A percentile compares a stretch with the other conserved stretches of the same genome.
Conservation (phyloP, 2,329 filamentous ascomycete genomes). For the Dryadomyces sulphureus region DNA sequence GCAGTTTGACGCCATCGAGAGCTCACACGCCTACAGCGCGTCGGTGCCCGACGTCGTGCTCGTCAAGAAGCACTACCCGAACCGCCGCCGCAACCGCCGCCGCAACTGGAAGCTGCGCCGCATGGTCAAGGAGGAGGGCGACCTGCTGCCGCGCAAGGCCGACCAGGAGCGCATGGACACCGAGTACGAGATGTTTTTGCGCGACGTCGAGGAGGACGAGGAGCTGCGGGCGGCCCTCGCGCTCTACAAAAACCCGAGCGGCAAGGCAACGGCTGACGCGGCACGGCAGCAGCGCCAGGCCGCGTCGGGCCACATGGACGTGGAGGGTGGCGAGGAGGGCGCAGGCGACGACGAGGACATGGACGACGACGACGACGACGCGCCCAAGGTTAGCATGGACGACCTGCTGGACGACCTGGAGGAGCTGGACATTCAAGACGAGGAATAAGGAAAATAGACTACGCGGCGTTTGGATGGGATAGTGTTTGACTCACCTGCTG, state of each 20-base stretch:
- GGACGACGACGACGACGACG: constrained; percentile 44
- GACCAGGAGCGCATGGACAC: constrained; percentile 80
- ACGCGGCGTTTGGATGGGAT: too few species aligned
- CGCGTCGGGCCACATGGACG: constrained; percentile 20
- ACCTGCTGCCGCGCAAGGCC: constrained; percentile 70
- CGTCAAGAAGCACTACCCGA: constrained; percentile 90
- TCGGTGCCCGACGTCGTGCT: constrained; percentile 83
- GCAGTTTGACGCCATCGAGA: constrained; percentile 70
- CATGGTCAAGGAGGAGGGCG: constrained; percentile 79
- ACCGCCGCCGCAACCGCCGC: constrained; percentile 62
- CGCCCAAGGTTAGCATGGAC: constrained; percentile 60
- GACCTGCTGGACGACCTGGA: constrained; percentile 87
- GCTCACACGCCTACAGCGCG: constrained; percentile 58
- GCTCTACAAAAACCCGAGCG: constrained; percentile 60
- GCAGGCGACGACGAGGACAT: constrained; percentile 28
- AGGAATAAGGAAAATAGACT: constrained; percentile 5
- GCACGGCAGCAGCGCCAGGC: constrained; percentile 17
- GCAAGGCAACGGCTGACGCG: constrained; percentile 22
- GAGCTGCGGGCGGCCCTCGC: constrained; percentile 75
- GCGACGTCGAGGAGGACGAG: constrained; percentile 88
- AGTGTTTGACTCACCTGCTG: too few species aligned
- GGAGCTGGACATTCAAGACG: constrained; percentile 59
- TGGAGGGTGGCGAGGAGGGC: constrained; percentile 41
- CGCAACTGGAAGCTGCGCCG: constrained; percentile 93
- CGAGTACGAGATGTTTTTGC: constrained; percentile 95